A percentile compares a stretch with the other conserved stretches of the same genome.
These are phyloP conservation scores for Fusarium multiceps DNA, from an alignment of 2,329 filamentous ascomycete species.

Conservation along the genomic window DNA sequence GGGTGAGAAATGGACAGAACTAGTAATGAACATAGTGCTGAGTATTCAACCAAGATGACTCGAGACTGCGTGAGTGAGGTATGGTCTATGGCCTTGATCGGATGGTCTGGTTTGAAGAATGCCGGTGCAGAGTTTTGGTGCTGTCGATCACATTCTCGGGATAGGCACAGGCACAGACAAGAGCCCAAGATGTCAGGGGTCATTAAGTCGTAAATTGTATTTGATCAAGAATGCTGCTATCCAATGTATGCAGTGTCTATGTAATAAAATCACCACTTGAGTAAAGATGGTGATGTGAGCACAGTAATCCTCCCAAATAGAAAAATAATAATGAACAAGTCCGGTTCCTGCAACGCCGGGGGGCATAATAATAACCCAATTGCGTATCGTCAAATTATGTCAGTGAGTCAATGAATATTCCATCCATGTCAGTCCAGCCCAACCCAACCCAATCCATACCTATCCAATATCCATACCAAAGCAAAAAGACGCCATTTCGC, in stretches of 20 bases:
- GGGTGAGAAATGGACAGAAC: slow-evolving; percentile 43
- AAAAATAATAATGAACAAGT: not conserved
- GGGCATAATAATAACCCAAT: slow-evolving; percentile 18
- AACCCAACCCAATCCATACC: not conserved
- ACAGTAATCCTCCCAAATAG: slow-evolving; percentile 14
- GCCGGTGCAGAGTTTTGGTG: slow-evolving; percentile 1
- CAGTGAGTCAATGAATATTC: not conserved
- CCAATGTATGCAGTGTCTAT: slow-evolving; percentile 12
- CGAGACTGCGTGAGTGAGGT: not conserved
- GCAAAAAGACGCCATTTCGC: slow-evolving; percentile 13
- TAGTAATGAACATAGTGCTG: slow-evolving; percentile 49
- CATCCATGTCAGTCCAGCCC: not conserved
- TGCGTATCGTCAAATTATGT: slow-evolving; percentile 18
- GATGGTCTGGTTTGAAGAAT: not conserved
- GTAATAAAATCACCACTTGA: slow-evolving; percentile 16
- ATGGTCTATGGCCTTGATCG: slow-evolving; percentile 4
- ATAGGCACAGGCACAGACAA: not conserved
- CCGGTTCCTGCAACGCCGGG: slow-evolving; percentile 40
- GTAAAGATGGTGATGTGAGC: slow-evolving; percentile 1
- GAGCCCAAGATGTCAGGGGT: slow-evolving; percentile 4
- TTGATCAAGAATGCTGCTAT: slow-evolving; percentile 22
- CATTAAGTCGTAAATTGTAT: slow-evolving; percentile 39
- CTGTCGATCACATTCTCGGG: slow-evolving; percentile 21
- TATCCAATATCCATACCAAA: not conserved
- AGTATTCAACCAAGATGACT: slow-evolving; percentile 1